phyloP scores from a whole-genome alignment of 495 filamentous ascomycete genomes.

The Xylaria flabelliformis region DNA sequence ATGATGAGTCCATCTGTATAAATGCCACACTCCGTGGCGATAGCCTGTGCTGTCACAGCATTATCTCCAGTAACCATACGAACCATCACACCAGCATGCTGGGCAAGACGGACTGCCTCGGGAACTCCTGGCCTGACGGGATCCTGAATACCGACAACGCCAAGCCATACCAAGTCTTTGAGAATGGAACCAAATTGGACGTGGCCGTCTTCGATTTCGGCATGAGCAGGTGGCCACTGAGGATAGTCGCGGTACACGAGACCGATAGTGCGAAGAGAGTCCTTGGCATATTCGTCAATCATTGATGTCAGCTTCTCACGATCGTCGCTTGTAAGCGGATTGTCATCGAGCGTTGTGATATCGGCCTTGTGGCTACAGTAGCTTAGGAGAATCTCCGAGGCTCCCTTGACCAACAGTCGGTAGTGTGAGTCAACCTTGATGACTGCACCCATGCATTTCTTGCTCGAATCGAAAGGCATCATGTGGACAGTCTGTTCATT shows the following conservation, averaged over 20 bases:
- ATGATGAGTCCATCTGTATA: slow-evolving; percentile 80
- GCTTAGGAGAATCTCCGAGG: slow-evolving; percentile 70
- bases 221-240: slow-evolving; percentile 72
- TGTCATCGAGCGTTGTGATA: slow-evolving; percentile 27
- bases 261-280: slow-evolving; percentile 78
- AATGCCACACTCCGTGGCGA: slow-evolving; percentile 85
- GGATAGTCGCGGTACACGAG: slow-evolving; percentile 77
- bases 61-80: slow-evolving; percentile 95
- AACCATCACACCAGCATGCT: slow-evolving; percentile 80
- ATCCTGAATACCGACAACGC: slow-evolving; percentile 78
- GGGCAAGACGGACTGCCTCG: slow-evolving; percentile 76
- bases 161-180: slow-evolving; percentile 70
- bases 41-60: slow-evolving; percentile 81
- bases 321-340: slow-evolving; percentile 44
- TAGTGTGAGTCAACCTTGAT: slow-evolving; percentile 59
- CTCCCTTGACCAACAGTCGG: slow-evolving; percentile 73
- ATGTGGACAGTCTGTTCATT: slow-evolving; percentile 65
- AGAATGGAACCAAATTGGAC: slow-evolving; percentile 73
- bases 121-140: slow-evolving; percentile 76
- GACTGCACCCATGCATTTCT: slow-evolving; percentile 79
- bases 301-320: slow-evolving; percentile 50
- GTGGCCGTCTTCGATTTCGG: slow-evolving; percentile 63
- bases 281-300: slow-evolving; percentile 70
- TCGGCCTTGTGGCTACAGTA: slow-evolving; percentile 59
- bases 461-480: slow-evolving; percentile 71